phyloP scores from a whole-genome alignment of 1,139 yeast genomes.

The Kodamaea fungicola region DNA sequence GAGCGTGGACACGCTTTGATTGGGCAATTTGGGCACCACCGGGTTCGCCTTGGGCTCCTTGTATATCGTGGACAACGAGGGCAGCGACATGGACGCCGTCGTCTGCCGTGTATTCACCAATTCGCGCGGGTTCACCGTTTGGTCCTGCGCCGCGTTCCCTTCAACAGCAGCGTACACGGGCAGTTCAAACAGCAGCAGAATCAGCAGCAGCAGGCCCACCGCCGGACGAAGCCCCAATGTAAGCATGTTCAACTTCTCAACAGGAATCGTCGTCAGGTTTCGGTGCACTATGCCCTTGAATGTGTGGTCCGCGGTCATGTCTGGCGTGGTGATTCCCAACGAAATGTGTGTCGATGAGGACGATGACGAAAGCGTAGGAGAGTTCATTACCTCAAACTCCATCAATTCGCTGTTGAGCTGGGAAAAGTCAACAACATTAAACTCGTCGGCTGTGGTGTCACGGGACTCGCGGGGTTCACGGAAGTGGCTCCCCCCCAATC shows the following conservation, averaged over 20 bases:
- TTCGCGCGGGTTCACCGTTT: slow-evolving; percentile 22
- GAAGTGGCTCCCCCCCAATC: no score
- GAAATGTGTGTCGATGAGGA: slow-evolving; percentile 12
- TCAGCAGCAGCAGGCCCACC: slow-evolving; percentile 4
- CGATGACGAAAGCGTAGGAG: slow-evolving; percentile 10
- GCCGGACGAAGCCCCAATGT: slow-evolving; percentile 6
- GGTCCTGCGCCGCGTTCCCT: slow-evolving; percentile 3
- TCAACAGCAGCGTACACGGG: slow-evolving; percentile 2
- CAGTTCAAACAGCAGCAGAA: slow-evolving; percentile 6
- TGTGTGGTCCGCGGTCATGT: slow-evolving; percentile 6
- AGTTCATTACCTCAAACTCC: slow-evolving; percentile 1
- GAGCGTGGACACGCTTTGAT: slow-evolving; percentile 6
- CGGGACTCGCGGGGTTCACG: no score
- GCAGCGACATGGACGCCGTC: slow-evolving; percentile 15
- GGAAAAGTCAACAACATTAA: background rate
- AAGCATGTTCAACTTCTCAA: slow-evolving; percentile 13
- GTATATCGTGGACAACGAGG: slow-evolving; percentile 11
- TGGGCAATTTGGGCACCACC: slow-evolving; percentile 11
- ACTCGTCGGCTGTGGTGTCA: background rate
- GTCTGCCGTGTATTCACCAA: slow-evolving; percentile 10
- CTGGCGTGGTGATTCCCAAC: slow-evolving; percentile 8
- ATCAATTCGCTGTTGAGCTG: background rate
- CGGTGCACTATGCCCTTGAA: slow-evolving; percentile 3
- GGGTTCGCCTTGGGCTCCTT: no score
- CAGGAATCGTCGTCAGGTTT: slow-evolving; percentile 12